phyloP scores from a whole-genome alignment of 768 basidiomycete species.

The Erythrobasidium yunnanense region DNA sequence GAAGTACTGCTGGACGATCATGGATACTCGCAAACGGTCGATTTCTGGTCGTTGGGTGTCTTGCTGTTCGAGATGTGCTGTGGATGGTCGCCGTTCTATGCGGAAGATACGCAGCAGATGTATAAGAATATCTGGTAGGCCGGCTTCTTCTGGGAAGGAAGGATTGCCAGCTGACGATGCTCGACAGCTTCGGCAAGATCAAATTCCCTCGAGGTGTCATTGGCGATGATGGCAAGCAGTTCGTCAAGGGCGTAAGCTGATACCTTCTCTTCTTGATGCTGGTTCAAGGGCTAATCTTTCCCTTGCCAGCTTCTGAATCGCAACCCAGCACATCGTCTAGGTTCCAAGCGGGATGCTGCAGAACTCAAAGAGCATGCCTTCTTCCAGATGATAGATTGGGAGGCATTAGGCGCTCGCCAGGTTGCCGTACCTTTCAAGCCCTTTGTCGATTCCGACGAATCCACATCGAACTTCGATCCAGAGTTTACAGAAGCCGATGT shows the following conservation, averaged over 20 bases:
- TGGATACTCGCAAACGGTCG: slow-evolving; percentile 95
- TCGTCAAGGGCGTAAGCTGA: slow-evolving; percentile 83
- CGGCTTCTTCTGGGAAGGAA: neutral
- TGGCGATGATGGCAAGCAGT: slow-evolving; percentile 94
- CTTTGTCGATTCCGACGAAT: slow-evolving; percentile 93
- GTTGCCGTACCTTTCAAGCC: slow-evolving; percentile 97
- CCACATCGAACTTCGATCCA: slow-evolving; percentile 93
- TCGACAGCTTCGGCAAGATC: slow-evolving; percentile 89
- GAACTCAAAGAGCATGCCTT: slow-evolving; percentile 95
- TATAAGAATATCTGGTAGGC: slow-evolving; percentile 56
- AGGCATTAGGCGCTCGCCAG: slow-evolving; percentile 69
- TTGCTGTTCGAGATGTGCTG: slow-evolving; percentile 99
- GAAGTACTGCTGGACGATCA: slow-evolving; percentile 98
- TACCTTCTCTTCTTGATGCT: slow-evolving; percentile 17
- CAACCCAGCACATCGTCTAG: slow-evolving; percentile 94
- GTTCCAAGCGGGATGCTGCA: slow-evolving; percentile 75
- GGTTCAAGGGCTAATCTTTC: too few species aligned
- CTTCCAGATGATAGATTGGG: slow-evolving; percentile 86
- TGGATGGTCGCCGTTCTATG: slow-evolving; percentile 98
- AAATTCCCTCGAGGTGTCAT: slow-evolving; percentile 94
- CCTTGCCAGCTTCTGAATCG: slow-evolving; percentile 80
- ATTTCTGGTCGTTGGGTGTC: slow-evolving; percentile 65
- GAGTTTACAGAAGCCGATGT: slow-evolving; percentile 93
- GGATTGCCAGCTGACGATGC: too few species aligned
- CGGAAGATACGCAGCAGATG: slow-evolving; percentile 99